A percentile compares a stretch with the other conserved stretches of the same genome.
Conservation (phyloP, 768 basidiomycete species). For the Ramaria sp. region DNA sequence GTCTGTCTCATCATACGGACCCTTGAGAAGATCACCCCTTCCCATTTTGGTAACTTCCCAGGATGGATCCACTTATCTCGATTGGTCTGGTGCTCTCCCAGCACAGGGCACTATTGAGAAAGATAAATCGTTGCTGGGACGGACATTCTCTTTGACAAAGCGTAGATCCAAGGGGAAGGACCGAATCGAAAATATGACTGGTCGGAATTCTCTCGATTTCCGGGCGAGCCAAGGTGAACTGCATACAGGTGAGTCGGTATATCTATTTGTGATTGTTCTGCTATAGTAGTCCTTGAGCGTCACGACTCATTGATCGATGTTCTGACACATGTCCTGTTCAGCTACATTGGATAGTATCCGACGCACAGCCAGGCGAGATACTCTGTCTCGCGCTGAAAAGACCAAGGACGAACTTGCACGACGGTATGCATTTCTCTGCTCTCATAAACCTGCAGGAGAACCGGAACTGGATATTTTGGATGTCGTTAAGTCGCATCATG, state of each 20-base stretch:
- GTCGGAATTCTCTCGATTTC: constrained; percentile 3
- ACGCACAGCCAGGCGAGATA: constrained; percentile 37
- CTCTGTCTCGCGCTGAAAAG: constrained; percentile 52
- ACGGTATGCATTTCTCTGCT: constrained; percentile 46
- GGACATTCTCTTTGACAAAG: constrained; percentile 7
- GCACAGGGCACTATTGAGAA: neutral
- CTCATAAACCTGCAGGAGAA: constrained; percentile 1
- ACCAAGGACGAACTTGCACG: constrained; percentile 55
- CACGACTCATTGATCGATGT: neutral
- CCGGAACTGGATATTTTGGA: neutral
- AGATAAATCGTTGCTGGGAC: neutral
- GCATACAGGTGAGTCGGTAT: constrained; percentile 3
- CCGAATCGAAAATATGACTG: neutral
- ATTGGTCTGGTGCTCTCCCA: constrained; percentile 5
- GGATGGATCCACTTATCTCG: constrained; percentile 7
- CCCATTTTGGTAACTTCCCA: neutral
- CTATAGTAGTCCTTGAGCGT: constrained; percentile 23
- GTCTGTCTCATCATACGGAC: neutral
- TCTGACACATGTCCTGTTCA: constrained; percentile 17
- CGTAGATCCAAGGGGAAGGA: neutral
- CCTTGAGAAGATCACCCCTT: neutral
- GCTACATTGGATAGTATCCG: constrained; percentile 51
- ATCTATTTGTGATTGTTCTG: constrained; percentile 27
- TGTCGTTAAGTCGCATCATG: neutral
- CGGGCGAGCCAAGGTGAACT: neutral